Evolutionary conservation across 805 yeast genomes (phyloP), one percentile per base, ranked within the genome.

Genomic region (Cyberlindnera samutprakarnensis): DNA sequence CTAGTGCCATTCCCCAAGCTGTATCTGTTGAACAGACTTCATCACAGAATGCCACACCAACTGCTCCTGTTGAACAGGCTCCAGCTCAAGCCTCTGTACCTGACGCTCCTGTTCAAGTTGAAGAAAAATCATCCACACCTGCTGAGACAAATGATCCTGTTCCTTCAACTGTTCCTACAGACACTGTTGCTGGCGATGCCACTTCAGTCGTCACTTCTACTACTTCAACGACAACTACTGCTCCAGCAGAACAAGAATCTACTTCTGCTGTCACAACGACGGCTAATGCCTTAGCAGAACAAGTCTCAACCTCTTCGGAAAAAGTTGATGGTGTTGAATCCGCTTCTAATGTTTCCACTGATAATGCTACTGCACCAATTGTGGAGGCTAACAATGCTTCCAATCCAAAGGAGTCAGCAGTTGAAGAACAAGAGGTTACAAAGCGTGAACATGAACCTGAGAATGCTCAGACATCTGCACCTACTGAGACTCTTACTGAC

Each of bases 351-450:
- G n/a, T n/a, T n/a, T n/a, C n/a, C n/a, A 12, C 22, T 28, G 30
- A 20, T 12, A 18, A 23, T 8, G 30, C 20, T 14, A 22, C 36
- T 16, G 30, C 43, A 8, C 36, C 38, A 19, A 19, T 33, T n/a
- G n/a, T n/a, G n/a, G n/a, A n/a, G n/a, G n/a, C n/a, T n/a, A n/a
- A 19, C 7, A 10, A 19, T 19, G 21, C 7, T 8, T 19, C 21
- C 7, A 10, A 19, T 10, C 10, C 21, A 19, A 19, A 19, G 21
- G 21, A 19, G 21, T 8, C 7, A 19, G 21, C 7, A 8, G 21
- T 10, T 19, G 21, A 19, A 8, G 10, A 19, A 8, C 10, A 19
- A 8, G 10, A 19, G 21, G 10, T 7, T 19, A 23, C 25, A 23
- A 12, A 23, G 7, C n/a, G n/a, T 14, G 8, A 8, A n/a, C 8